Conservation (phyloP, 805 yeast species). For the Scheffersomyces coipomensis region DNA sequence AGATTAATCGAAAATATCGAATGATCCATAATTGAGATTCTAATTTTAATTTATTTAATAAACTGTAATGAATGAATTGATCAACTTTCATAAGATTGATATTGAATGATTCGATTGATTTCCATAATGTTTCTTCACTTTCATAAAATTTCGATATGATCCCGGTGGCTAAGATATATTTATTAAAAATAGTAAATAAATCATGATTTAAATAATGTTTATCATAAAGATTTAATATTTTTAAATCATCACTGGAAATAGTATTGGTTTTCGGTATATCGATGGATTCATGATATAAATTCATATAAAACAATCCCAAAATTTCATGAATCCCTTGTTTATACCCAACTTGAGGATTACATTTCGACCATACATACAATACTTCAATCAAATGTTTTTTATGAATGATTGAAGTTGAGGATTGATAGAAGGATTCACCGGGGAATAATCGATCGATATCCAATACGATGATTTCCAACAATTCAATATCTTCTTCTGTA, state of each 20-base stretch:
- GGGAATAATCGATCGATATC: conserved; percentile 57
- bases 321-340: conserved; percentile 58
- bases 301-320: conserved; percentile 46
- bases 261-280: conserved; percentile 23
- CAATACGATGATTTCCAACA: conserved; percentile 42
- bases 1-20: conserved; percentile 47
- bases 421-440: conserved; percentile 33
- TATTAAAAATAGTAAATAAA: conserved; percentile 42
- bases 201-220: conserved; percentile 38
- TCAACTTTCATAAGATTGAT: conserved; percentile 49
- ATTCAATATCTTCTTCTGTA: conserved; percentile 33
- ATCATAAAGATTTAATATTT: conserved; percentile 40
- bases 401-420: conserved; percentile 13
- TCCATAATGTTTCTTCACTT: conserved; percentile 40
- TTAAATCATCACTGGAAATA: conserved; percentile 25
- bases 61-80: conserved; percentile 43
- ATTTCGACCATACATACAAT: conserved; percentile 49
- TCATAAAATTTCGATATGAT: conserved; percentile 36
- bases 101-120: conserved; percentile 49
- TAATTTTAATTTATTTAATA: conserved; percentile 41
- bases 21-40: conserved; percentile 57
- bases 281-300: conserved; percentile 35
- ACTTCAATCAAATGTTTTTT: conserved; percentile 39
- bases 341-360: conserved; percentile 46
- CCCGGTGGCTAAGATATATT: conserved; percentile 40